Evolutionary conservation across 2,329 filamentous ascomycete genomes (phyloP), one percentile per base, ranked within the genome.

Genomic region (Epichloe amarillans): DNA sequence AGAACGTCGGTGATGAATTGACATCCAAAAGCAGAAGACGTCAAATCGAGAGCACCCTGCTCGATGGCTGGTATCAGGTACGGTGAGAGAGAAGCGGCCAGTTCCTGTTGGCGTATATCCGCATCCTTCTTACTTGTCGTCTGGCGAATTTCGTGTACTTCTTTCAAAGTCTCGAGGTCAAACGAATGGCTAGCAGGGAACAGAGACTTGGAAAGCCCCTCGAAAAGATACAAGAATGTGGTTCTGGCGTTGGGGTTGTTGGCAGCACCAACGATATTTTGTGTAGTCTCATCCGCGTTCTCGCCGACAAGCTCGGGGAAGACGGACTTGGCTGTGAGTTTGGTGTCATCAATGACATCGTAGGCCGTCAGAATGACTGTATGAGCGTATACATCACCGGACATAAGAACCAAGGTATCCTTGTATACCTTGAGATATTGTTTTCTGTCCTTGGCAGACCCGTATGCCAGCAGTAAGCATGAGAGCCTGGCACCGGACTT

Each of bases 261-360:
- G 56, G 76, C 80, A 5, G 80, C 69, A 43, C 75, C 75, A 19
- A 86, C 68, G 47, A 88, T 72, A 54, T 84, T 84, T 57, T 84
- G 77, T 2, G 76, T 70, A 36, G 81, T 73, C 51, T 76, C 75
- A 50, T 82, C 74, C 23, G 77, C 74, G 53, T 82, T 79, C 61
- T 87, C 86, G 55, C 83, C 86, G 17, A 96, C 70, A 12, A 98
- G 74, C 66, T 97, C 91, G 0, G 87, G 76, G 67, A 95, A 88
- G 56, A 98, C 86, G 35, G 86, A 76, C 70, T 95, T 97, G 47
- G 82, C 76, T 3, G 82, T 87, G 61, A 95, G 75, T 56, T 94
- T 90, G 10, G 93, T 98, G 65, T 98, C 93, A 60, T 98, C 93
- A 46, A 95, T 82, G 46, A 95, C 83, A 60, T 97, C 93, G 64